Evolutionary conservation across 805 yeast species (phyloP).

Genomic region (Nakazawaea ishiwadae): DNA sequence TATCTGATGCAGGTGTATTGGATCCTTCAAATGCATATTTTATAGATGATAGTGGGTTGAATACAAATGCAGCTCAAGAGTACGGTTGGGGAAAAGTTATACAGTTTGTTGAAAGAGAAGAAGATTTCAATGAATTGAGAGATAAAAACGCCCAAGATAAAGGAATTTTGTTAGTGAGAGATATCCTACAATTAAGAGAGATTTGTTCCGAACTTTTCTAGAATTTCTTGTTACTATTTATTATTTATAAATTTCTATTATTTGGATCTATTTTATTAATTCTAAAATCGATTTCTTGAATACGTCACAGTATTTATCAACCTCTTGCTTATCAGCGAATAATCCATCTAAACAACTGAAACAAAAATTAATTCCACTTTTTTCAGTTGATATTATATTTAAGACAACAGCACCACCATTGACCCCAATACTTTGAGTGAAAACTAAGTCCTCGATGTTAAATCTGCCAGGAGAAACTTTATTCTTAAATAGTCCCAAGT

Average conservation of each 20-base stretch:
- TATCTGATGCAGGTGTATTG: conserved; percentile 56
- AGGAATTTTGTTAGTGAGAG: conserved; percentile 50
- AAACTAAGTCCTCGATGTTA: conserved; percentile 6
- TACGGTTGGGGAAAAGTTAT: conserved; percentile 70
- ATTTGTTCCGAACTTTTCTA: conserved; percentile 47
- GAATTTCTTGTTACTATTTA: background rate
- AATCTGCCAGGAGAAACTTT: background rate
- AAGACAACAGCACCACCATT: conserved; percentile 6
- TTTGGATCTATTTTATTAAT: background rate
- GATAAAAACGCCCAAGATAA: conserved; percentile 29
- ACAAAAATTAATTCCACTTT: conserved; percentile 5
- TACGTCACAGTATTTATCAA: conserved; percentile 1
- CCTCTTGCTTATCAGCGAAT: background rate
- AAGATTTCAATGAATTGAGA: conserved; percentile 38
- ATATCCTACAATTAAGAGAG: conserved; percentile 50
- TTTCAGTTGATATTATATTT: conserved; percentile 7
- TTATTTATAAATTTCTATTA: too few species aligned
- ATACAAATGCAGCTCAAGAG: conserved; percentile 66
- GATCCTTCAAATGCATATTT: conserved; percentile 55
- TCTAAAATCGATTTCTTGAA: conserved; percentile 2
- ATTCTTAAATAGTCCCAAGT: conserved; percentile 7
- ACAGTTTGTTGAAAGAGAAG: conserved; percentile 71
- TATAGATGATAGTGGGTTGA: conserved; percentile 82
- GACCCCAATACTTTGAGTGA: conserved; percentile 10
- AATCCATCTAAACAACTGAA: background rate